Evolutionary conservation across 495 filamentous ascomycete genomes (phyloP).

Genomic region (Daldinia vernicosa): DNA sequence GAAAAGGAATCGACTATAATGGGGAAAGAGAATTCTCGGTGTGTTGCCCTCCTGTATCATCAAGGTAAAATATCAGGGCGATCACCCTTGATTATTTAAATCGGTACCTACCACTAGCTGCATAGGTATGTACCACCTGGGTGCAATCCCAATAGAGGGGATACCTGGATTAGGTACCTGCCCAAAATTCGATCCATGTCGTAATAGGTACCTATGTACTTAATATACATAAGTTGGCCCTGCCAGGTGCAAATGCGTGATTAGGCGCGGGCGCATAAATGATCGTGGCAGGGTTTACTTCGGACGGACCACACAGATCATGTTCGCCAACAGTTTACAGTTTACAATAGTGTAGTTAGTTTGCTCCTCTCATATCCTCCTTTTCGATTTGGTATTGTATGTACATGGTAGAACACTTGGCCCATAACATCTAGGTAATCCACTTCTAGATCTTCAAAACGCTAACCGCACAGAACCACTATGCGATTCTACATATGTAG

Average conservation of each 20-base stretch:
- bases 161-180: constrained; percentile 14
- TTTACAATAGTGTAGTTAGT: too few relatives aligned
- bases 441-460: constrained; percentile 8
- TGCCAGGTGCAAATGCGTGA: background rate
- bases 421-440: background rate
- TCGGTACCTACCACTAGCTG: constrained; percentile 3
- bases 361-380: constrained; percentile 12
- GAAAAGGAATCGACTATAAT: constrained; percentile 28
- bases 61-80: constrained; percentile 30
- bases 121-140: background rate
- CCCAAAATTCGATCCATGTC: constrained; percentile 22
- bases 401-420: background rate
- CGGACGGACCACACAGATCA: constrained; percentile 24
- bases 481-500: background rate
- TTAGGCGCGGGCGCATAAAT: constrained; percentile 44
- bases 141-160: constrained; percentile 14
- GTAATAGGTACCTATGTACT: background rate
- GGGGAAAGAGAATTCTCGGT: constrained; percentile 1
- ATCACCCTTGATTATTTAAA: constrained; percentile 40
- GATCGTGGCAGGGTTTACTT: constrained; percentile 35
- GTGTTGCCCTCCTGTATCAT: constrained; percentile 21
- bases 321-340: constrained; percentile 1
- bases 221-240: background rate
- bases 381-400: constrained; percentile 19
- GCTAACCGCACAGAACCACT: background rate